A percentile compares a stretch with the other conserved stretches of the same genome.
These are phyloP conservation scores for Arabis alpina DNA, from an alignment of 345 rosid species.

Conservation along the genomic window DNA sequence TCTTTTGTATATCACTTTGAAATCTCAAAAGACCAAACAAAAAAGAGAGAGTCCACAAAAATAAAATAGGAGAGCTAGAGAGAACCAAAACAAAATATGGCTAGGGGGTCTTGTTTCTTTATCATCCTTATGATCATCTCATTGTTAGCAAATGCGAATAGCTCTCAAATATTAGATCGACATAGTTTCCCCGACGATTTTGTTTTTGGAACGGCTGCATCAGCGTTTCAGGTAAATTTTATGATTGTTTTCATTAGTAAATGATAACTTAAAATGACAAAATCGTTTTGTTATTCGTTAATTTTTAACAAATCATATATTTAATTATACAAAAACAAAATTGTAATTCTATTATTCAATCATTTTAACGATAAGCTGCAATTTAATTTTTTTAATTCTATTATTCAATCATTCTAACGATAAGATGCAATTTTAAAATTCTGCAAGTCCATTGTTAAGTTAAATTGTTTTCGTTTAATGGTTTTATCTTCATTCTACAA, in stretches of 20 bases:
- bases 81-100: conserved; percentile 11
- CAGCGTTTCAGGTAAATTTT: conserved; percentile 66
- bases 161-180: conserved; percentile 32
- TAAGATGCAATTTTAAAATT: background rate
- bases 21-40: conserved; percentile 22
- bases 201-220: conserved; percentile 74
- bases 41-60: background rate
- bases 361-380: background rate
- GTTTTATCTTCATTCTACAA: background rate
- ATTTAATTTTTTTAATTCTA: background rate
- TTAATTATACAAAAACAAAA: background rate
- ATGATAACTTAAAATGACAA: background rate
- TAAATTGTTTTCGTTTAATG: background rate
- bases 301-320: background rate
- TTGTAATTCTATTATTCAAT: background rate
- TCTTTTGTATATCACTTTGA: conserved; percentile 14
- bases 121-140: conserved; percentile 14
- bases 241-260: background rate
- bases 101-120: conserved; percentile 1
- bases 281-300: background rate
- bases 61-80: background rate
- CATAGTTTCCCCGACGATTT: conserved; percentile 64
- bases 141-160: conserved; percentile 5
- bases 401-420: background rate
- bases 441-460: background rate